Base-by-base conservation (phyloP, 495 filamentous ascomycete species). In the Aspergillus bridgeri region DNA sequence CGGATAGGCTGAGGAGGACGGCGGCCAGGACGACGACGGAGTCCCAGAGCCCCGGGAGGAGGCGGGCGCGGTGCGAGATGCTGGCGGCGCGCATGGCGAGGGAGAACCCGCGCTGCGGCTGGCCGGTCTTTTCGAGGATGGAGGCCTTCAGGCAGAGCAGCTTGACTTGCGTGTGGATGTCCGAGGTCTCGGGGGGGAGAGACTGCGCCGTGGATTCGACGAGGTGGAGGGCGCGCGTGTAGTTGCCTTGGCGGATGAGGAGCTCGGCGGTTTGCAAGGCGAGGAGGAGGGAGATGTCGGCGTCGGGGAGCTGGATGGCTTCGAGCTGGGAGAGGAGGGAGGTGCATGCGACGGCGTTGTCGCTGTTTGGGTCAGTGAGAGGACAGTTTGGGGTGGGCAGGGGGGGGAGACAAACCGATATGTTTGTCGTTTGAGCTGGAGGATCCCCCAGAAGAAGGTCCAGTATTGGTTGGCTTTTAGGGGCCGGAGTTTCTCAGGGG, bases 381-480 rank as follows among this genome's bases (percentile, higher is more conserved):
- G 68, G n/a, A 53, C 6, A 8, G 54, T 23, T 38, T 48, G 3
- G 29, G 22, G 6, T 21, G 49, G 19, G 18, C 51, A 42, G 45
- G 42, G 48, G 5, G 3, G 6, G 7, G 43, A n/a, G 42, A 23
- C 66, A 58, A 59, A 86, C 85, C 76, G 74, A 60, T 89, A 86
- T 7, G 96, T 79, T 64, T 87, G 83, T 53, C 83, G 79, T 63
- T 81, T 83, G 9, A 95, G 73, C 65, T 88, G 86, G 9, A 96
- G 72, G 8, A 95, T 71, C 1, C 86, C 89, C 4, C 85, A 81
- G 67, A 87, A 91, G 27, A 83, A 82, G 15, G 82, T 78, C 88
- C 91, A 92, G 66, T 89, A 84, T 69, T 96, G 91, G 62, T 87
- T 85, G 15, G 86, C 78, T 68, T 89, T 94, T 54, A 92, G 80